These are phyloP conservation scores for Bruguiera gymnorhiza DNA, from an alignment of 345 rosid species.

Conservation along the genomic window DNA sequence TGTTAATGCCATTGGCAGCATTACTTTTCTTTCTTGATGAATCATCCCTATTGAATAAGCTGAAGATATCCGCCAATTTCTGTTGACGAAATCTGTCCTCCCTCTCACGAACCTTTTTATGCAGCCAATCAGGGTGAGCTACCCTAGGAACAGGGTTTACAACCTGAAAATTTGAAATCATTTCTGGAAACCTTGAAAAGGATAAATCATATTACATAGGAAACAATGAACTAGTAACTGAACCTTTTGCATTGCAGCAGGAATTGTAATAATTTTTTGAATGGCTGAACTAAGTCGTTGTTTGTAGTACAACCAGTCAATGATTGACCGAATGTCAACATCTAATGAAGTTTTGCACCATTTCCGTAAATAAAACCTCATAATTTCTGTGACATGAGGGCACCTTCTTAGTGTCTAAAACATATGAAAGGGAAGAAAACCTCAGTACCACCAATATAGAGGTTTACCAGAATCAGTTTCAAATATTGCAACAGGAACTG, in stretches of 20 bases:
- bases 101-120: slow-evolving; percentile 89
- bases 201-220: slow-evolving; percentile 13
- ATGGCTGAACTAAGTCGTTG: slow-evolving; percentile 90
- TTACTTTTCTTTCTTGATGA: slow-evolving; percentile 16
- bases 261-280: slow-evolving; percentile 90
- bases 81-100: slow-evolving; percentile 86
- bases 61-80: slow-evolving; percentile 71
- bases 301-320: slow-evolving; percentile 95
- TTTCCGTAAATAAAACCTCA: slow-evolving; percentile 68
- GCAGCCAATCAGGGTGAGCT: slow-evolving; percentile 96
- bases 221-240: slow-evolving; percentile 13
- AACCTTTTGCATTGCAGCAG: slow-evolving; percentile 99
- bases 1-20: slow-evolving; percentile 16
- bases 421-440: not conserved
- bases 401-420: slow-evolving; percentile 17
- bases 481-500: slow-evolving; percentile 97
- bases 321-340: slow-evolving; percentile 69
- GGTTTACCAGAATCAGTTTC: slow-evolving; percentile 73
- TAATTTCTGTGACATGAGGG: slow-evolving; percentile 54
- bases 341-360: slow-evolving; percentile 90
- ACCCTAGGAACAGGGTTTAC: slow-evolving; percentile 96
- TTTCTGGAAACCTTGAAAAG: slow-evolving; percentile 14
- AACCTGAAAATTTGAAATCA: slow-evolving; percentile 49
- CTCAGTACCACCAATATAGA: slow-evolving; percentile 21
- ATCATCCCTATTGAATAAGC: slow-evolving; percentile 37